Evolutionary conservation across 495 filamentous ascomycete species (phyloP), one percentile per base, ranked within the genome.

Genomic region (Staphylotrichum tortipilum): DNA sequence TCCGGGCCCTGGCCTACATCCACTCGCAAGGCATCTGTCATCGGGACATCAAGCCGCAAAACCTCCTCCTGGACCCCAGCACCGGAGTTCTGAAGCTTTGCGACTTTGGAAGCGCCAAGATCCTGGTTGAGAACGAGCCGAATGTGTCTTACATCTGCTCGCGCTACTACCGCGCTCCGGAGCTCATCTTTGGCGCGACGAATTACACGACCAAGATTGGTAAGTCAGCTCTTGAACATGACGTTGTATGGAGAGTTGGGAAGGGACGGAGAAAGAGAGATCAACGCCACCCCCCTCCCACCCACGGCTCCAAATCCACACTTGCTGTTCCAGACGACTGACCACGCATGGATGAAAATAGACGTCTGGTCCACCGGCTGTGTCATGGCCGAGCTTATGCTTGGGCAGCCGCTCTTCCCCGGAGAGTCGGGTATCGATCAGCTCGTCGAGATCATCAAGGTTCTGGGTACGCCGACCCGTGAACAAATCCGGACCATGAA

Each of bases 401-500:
- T 99, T 50, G 94, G 92, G 23, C 92, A 99, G 71, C 92, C 92
- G 21, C 76, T 99, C 54, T 99, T 97, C 77, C 92, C 92, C n/a
- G 92, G 92, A 60, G 92, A 98, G 67, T 97, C 92, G 15, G 92
- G 92, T 49, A 98, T 98, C 66, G 92, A 98, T 67, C 92, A 99
- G 65, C 78, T 97, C 29, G 92, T 99, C 19, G 92, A 99, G 69
- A 97, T 99, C 63, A 99, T 99, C 78, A 99, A 97, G 73, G 92
- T 99, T 47, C 77, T 99, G 48, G 92, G 92, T 19, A 99, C 92
- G 14, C 92, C 94, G 12, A 96, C 92, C n/a, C 78, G 92, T 18
- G 92, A 99, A 59, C 92, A 99, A 60, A 99, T 99, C 62, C 88
- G 92, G 47, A 99, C 92, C 40, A 99, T 99, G 94, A 99, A 99